Base-by-base conservation (phyloP, 2,329 filamentous ascomycete genomes). In the Daldinia sp. region DNA sequence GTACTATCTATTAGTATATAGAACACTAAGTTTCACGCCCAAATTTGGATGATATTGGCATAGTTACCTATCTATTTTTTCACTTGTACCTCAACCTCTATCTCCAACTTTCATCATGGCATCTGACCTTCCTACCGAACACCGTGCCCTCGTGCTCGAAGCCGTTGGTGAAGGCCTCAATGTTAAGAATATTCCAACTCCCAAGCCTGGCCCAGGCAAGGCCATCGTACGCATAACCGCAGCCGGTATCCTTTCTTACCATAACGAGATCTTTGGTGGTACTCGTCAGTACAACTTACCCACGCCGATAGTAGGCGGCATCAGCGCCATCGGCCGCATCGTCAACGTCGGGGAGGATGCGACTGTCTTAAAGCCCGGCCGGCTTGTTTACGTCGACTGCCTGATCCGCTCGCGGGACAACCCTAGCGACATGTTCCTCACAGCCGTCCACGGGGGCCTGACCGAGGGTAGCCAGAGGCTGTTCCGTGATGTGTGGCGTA, bases 211-310 rank as follows among this genome's bases (percentile, higher is more conserved):
- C 4, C 73, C 75, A 2, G 83, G 83, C 23, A 80, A 73, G 20
- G 82, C 79, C 6, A 67, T 85, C 6, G 74, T 85, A 35, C 78
- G 75, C 3, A 74, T 86, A 53, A 69, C 81, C 6, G 75, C 76
- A 0, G 77, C 81, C 2, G 71, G 70, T 2, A 74, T 84, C 2
- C 65, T 84, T 12, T 79, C 81, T 7, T 85, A 85, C 73, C 72
- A 74, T 12, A 69, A 76, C 30, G 80, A 82, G 2, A 74, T 85
- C 54, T 82, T 82, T 75, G 77, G 77, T 48, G 82, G 82, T 23
- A 73, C 66, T 1, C 79, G 79, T 3, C 28, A 6, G 44, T 66
- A 78, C 69, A 60, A 73, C 2, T 74, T 78, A 55, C 74, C 79
- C 1, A 72, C 67, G 3, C 78, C 79, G 2, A 63, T 78, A 6